Base-by-base conservation (phyloP, 768 basidiomycete genomes). In the Leccinum subtestaceum region DNA sequence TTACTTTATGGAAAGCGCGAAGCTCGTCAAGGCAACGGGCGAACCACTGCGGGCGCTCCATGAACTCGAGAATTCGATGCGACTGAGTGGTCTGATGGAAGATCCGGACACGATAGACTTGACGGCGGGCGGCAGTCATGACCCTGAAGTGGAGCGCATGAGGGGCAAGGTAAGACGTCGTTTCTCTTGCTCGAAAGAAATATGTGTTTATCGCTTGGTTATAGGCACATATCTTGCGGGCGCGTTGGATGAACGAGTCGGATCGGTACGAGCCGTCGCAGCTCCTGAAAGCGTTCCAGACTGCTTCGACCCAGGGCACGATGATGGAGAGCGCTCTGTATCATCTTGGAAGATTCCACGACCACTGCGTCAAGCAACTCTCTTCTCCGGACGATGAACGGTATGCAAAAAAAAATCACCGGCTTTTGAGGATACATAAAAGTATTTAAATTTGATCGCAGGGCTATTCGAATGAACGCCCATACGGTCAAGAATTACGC, bases 211-310 rank as follows among this genome's bases (percentile, higher is more conserved):
- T 54, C 11, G 19, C 21, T 23, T 23, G 53, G 53, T 57, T 34
- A 9, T 52, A 94, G 93, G 88, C 89, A 5, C 83, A 88, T 60
- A 80, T 90, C 32, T 78, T 97, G 11, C 85, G 88, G 38, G 93
- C 93, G 13, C 86, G 93, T 13, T 98, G 95, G 95, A 93, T 94
- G 85, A 82, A 86, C 52, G 94, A 98, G 59, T 88, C 91, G 0
- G 92, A 89, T 53, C 81, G 97, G 21, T 95, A 85, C 64, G 91
- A 89, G 11, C 74, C 77, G 19, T 80, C 81, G 19, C 74, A 80
- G 2, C 84, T 97, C 19, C 78, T 85, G 60, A 80, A 78, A 38
- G 79, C 82, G 9, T 88, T 89, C 67, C 71, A 76, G 43, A 74
- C 73, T 9, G 85, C 84, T 7, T 75, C 81, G 1, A 75, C 77